Evolutionary conservation across 164 flowering plant genomes (phyloP), one percentile per base, ranked within the genome.

Genomic region (Nymphaea thermarum): DNA sequence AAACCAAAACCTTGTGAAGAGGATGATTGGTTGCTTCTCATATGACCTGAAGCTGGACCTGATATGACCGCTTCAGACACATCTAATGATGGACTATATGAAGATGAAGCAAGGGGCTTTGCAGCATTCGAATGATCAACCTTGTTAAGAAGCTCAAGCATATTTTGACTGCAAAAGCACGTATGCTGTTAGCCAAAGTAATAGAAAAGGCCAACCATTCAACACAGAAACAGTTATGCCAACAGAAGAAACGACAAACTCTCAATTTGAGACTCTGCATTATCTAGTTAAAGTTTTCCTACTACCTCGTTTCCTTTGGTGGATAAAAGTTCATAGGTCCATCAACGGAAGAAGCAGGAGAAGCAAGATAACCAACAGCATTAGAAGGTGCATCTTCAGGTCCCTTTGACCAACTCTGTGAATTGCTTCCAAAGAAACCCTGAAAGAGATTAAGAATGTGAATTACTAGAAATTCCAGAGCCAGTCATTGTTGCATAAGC

Each of bases 101-200:
- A 82, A 74, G 86, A 78, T 67, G 90, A 71, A 68, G 77, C 73
- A n/a, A 76, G 69, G 44, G 74, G 76, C 61, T 66, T 67, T 63
- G 64, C 51, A 3, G 64, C 63, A 71, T 67, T 75, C 68, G 89
- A 79, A 67, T 81, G 90, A 64, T 90, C 96, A 74, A 87, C 93
- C 82, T 90, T 90, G 68, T 87, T 85, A 74, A 88, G 86, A 73
- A 90, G 96, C 78, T 93, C 90, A 17, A 90, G 89, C 95, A 93
- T 88, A 78, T 93, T 84, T 77, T 85, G 89, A 78, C 96, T 93
- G 85, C 76, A 72, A 67, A 47, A 6, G 53, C 5, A 6, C 55
- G 11, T 6, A 47, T 47, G 7, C 12, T 47, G 11, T 12, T 47
- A 6, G 55, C 12, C 12, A 47, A 47, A 47, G 2, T 47, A 47